Base-by-base conservation (phyloP, 768 basidiomycete species). In the Suillus sp. region DNA sequence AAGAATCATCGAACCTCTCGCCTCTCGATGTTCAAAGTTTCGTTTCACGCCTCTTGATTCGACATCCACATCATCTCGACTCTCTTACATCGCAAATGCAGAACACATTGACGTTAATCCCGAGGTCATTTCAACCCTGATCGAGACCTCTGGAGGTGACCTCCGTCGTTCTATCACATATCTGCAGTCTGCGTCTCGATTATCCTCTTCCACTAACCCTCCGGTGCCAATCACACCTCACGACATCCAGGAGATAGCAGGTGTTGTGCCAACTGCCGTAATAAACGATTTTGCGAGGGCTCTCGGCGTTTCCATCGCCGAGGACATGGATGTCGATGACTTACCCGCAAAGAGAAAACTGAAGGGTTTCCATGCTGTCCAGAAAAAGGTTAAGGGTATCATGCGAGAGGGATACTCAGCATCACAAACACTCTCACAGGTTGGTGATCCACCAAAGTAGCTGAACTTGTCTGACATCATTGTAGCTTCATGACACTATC, bases 1-100 rank as follows among this genome's bases (percentile, higher is more conserved):
- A 67, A 99, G 96, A 68, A 99, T 99, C 65, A 99, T 99, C 62
- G 97, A 99, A 73, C 97, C 97, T 0, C 84, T 99, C 30, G 94
- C 97, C 25, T 98, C 96, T n/a, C 90, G 97, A 60, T 99, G 97
- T 77, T 96, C 95, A 54, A 99, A 99, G 78, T 99, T 99, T 78
- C 90, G 97, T 45, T 99, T 99, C 78, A 94, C 92, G 13, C 93
- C 97, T 2, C 83, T 99, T 30, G 95, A 96, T 72, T 78, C 87
- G 18, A 74, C 80, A 16, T 95, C 95, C 9, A 89, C 95, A 5
- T 83, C 86, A 45, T 74, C 83, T 16, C 86, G 97, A 58, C 83
- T 99, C 9, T 78, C 85, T 50, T 83, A 93, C 70, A 96, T 99
- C 60, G 94, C 95, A 0, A 71, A 81, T 37, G 80, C 84, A 35